phyloP scores from a whole-genome alignment of 768 basidiomycete genomes.

The Termitomyces titanicus region DNA sequence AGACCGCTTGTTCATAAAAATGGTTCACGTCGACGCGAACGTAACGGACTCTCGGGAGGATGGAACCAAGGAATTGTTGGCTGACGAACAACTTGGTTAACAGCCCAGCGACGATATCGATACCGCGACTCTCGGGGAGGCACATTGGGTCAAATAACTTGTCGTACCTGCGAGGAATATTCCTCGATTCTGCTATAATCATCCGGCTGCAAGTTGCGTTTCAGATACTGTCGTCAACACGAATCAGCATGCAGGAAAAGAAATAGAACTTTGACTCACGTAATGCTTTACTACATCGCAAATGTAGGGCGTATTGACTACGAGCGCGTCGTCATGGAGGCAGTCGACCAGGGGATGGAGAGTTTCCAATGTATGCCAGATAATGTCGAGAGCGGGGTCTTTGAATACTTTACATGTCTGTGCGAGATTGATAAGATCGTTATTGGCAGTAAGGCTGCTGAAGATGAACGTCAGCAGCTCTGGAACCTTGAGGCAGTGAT shows the following conservation, averaged over 20 bases:
- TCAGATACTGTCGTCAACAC: background rate
- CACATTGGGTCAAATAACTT: background rate
- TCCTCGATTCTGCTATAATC: background rate
- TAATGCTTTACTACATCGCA: too few relatives aligned
- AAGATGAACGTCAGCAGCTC: background rate
- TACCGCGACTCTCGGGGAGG: background rate
- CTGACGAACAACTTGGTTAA: background rate
- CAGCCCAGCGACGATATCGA: background rate
- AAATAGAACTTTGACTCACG: too few relatives aligned
- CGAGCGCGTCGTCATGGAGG: too few relatives aligned
- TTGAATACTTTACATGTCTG: background rate
- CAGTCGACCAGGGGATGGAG: too few relatives aligned
- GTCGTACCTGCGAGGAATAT: background rate
- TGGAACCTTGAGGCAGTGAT: background rate
- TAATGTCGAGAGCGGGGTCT: too few relatives aligned
- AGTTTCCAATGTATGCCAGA: too few relatives aligned
- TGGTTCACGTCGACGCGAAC: background rate
- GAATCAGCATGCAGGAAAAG: too few relatives aligned
- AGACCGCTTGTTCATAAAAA: background rate
- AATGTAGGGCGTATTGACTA: too few relatives aligned
- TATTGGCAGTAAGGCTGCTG: background rate
- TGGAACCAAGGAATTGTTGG: background rate
- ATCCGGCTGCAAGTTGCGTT: background rate
- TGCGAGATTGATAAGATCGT: background rate
- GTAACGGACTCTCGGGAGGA: background rate